A percentile compares a stretch with the other conserved stretches of the same genome.
Conservation (phyloP, 2,329 filamentous ascomycete species). For the Lecanicillium sp. region DNA sequence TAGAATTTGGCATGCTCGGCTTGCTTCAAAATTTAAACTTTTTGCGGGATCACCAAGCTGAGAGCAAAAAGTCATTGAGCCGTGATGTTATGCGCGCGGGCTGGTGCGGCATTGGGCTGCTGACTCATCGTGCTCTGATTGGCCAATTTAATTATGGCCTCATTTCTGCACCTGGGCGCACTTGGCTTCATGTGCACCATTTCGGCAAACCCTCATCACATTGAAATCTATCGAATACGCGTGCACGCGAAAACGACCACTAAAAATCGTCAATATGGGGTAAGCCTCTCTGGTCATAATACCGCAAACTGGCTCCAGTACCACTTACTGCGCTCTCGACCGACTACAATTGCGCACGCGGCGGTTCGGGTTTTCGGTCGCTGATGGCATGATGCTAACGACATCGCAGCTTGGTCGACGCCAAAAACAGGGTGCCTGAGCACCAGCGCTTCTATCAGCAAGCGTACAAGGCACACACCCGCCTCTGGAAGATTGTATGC, state of each 20-base stretch:
- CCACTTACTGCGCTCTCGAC: too few species aligned
- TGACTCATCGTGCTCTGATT: slow-evolving; percentile 24
- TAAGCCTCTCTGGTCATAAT: slow-evolving; percentile 18
- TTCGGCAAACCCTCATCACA: slow-evolving; percentile 10
- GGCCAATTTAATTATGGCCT: slow-evolving; percentile 29
- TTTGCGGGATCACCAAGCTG: too few species aligned
- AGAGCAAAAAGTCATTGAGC: too few species aligned
- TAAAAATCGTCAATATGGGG: slow-evolving; percentile 30
- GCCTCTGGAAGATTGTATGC: slow-evolving; percentile 73
- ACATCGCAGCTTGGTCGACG: slow-evolving; percentile 50
- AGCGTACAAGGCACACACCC: slow-evolving; percentile 59
- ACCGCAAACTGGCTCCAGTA: slow-evolving; percentile 3
- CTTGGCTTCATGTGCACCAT: slow-evolving; percentile 12
- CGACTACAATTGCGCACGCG: background rate
- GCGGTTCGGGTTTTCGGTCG: background rate
- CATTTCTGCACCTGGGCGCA: slow-evolving; percentile 24
- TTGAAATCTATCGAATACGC: slow-evolving; percentile 9
- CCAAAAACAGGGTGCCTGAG: slow-evolving; percentile 67
- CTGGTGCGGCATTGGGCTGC: slow-evolving; percentile 11
- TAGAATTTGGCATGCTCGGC: too few species aligned
- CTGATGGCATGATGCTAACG: slow-evolving; percentile 19
- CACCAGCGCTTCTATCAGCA: slow-evolving; percentile 69
- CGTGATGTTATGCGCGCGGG: too few species aligned
- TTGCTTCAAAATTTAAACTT: too few species aligned
- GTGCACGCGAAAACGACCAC: slow-evolving; percentile 14